Evolutionary conservation across 768 basidiomycete genomes (phyloP).

Genomic region (Boletus rufocinnamomeus): DNA sequence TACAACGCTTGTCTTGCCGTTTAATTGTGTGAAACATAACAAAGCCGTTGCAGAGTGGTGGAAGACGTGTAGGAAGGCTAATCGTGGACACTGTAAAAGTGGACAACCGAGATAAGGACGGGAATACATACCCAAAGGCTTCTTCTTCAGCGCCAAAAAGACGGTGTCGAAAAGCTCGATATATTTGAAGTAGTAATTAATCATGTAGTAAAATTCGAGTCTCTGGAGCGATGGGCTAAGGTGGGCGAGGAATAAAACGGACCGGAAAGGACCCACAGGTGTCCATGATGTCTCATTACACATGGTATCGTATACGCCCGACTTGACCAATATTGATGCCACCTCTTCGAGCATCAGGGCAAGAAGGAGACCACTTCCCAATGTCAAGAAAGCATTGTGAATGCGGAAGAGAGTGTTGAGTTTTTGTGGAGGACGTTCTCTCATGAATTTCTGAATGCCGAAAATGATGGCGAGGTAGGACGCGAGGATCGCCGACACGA

Average conservation of each 20-base stretch:
- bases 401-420: constrained; percentile 83
- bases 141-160: constrained; percentile 98
- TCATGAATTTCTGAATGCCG: constrained; percentile 82
- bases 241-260: not conserved
- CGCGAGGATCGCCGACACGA: constrained; percentile 68
- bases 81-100: constrained; percentile 7
- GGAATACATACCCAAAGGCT: constrained; percentile 76
- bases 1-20: constrained; percentile 93
- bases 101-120: not conserved
- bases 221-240: constrained; percentile 46
- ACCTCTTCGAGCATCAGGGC: constrained; percentile 93
- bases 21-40: constrained; percentile 91
- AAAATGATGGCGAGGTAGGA: constrained; percentile 91
- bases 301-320: constrained; percentile 74
- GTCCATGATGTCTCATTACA: constrained; percentile 85
- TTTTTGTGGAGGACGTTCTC: constrained; percentile 66
- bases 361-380: constrained; percentile 82
- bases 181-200: constrained; percentile 99
- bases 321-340: constrained; percentile 69
- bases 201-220: constrained; percentile 95
- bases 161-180: constrained; percentile 95
- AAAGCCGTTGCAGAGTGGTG: constrained; percentile 98
- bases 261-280: constrained; percentile 54
- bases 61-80: constrained; percentile 98
- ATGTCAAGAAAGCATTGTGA: constrained; percentile 88